phyloP scores from a whole-genome alignment of 73 alveolate species.

The Blepharisma stoltei region DNA sequence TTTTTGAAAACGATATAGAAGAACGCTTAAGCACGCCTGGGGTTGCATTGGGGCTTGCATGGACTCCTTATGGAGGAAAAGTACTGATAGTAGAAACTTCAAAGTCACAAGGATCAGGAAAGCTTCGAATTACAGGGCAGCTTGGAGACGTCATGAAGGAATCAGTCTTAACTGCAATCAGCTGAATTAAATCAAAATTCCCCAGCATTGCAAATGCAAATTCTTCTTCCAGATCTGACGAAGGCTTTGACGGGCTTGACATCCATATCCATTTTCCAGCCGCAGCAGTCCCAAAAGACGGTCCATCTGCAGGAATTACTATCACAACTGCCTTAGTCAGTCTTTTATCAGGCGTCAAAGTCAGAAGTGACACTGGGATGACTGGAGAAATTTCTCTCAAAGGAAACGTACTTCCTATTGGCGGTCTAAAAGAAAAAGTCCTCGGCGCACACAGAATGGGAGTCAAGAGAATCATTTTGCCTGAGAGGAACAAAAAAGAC shows the following conservation, averaged over 20 bases:
- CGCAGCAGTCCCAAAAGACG: slow-evolving; percentile 93
- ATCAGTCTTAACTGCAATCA: slow-evolving; percentile 74
- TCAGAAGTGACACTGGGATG: slow-evolving; percentile 78
- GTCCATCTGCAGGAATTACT: slow-evolving; percentile 92
- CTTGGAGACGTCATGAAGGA: slow-evolving; percentile 92
- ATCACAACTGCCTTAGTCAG: slow-evolving; percentile 86
- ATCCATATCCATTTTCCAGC: slow-evolving; percentile 92
- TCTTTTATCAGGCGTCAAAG: slow-evolving; percentile 67
- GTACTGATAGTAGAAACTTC: slow-evolving; percentile 75
- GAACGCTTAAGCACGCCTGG: slow-evolving; percentile 76
- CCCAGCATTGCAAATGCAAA: slow-evolving; percentile 36
- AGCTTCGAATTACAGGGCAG: slow-evolving; percentile 77
- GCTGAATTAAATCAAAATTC: slow-evolving; percentile 80
- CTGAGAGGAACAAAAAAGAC: slow-evolving; percentile 45
- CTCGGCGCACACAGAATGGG: slow-evolving; percentile 84
- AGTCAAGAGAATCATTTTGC: slow-evolving; percentile 51
- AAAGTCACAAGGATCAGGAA: slow-evolving; percentile 71
- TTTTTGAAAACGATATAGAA: slow-evolving; percentile 52
- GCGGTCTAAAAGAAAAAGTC: slow-evolving; percentile 87
- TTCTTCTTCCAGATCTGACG: slow-evolving; percentile 34
- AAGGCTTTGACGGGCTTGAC: slow-evolving; percentile 64
- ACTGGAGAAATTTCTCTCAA: slow-evolving; percentile 84
- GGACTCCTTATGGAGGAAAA: slow-evolving; percentile 84
- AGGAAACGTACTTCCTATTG: slow-evolving; percentile 84
- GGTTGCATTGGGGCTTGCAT: slow-evolving; percentile 82